These are phyloP conservation scores for Phyllosticta ampelicida DNA, from an alignment of 2,329 filamentous ascomycete species.

Conservation along the genomic window DNA sequence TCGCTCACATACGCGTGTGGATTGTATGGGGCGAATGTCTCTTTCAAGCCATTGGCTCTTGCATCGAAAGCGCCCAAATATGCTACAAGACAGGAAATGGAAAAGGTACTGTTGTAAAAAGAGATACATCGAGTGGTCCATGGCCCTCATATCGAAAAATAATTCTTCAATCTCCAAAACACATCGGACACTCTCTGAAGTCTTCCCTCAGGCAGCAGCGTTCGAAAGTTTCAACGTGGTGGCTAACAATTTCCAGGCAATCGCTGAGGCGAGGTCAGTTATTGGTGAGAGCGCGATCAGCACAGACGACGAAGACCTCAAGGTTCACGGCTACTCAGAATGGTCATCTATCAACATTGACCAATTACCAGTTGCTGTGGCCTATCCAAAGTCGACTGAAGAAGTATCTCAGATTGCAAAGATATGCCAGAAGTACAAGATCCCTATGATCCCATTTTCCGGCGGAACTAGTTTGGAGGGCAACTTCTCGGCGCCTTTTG, in stretches of 20 bases:
- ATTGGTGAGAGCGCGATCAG: conserved; percentile 51
- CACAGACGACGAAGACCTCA: conserved; percentile 53
- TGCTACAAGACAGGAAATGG: conserved; percentile 41
- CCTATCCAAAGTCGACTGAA: conserved; percentile 52
- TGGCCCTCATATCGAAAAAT: not conserved
- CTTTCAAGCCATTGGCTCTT: not conserved
- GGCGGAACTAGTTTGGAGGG: conserved; percentile 81
- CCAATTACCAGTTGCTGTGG: conserved; percentile 52
- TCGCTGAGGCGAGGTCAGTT: conserved; percentile 40
- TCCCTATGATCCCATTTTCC: conserved; percentile 78
- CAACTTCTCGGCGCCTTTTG: conserved; percentile 78
- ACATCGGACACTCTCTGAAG: not conserved
- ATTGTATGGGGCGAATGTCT: conserved; percentile 21
- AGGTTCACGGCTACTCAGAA: conserved; percentile 56
- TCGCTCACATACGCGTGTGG: conserved; percentile 43
- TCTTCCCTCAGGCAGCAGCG: not conserved
- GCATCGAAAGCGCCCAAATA: conserved; percentile 29
- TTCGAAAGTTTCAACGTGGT: not conserved
- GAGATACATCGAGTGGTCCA: not conserved
- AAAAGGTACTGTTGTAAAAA: conserved; percentile 31
- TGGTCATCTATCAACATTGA: conserved; percentile 60
- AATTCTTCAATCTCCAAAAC: not conserved
- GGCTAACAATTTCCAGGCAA: conserved; percentile 33
- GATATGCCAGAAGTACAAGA: conserved; percentile 65
- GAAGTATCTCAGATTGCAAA: conserved; percentile 55